phyloP scores from a whole-genome alignment of 371 early-diverging fungal genomes.

The Coemansia sp. region DNA sequence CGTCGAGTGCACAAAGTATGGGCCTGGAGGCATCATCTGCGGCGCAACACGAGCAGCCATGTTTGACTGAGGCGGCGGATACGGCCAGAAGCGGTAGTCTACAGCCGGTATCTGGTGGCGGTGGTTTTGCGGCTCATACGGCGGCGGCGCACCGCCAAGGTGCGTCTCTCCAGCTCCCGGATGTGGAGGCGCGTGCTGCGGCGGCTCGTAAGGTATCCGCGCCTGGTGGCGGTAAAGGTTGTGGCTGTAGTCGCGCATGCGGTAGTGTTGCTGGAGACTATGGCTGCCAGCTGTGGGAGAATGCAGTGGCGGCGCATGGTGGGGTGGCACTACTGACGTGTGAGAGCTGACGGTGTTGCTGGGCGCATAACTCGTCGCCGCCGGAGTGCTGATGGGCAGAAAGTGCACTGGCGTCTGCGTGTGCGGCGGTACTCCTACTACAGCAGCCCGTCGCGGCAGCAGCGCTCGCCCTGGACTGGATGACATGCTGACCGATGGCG shows the following conservation, averaged over 20 bases:
- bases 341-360: neutral
- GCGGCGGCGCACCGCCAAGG: neutral
- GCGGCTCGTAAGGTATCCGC: neutral
- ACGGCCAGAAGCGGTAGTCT: slow-evolving; percentile 24
- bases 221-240: slow-evolving; percentile 12
- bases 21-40: neutral
- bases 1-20: neutral
- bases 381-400: neutral
- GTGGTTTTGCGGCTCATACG: neutral
- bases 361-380: neutral
- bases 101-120: slow-evolving; percentile 4
- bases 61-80: slow-evolving; percentile 12
- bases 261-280: slow-evolving; percentile 6
- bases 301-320: neutral
- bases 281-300: neutral
- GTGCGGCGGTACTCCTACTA: neutral
- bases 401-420: neutral
- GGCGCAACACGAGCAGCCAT: neutral
- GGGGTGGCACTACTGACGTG: neutral
- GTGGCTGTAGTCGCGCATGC: slow-evolving; percentile 2
- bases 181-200: neutral
- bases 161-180: neutral
- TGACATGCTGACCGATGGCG: neutral
- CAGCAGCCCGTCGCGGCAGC: neutral
- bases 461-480: neutral